These are phyloP conservation scores for Populus tremula DNA, from an alignment of 345 rosid species.

Conservation along the genomic window DNA sequence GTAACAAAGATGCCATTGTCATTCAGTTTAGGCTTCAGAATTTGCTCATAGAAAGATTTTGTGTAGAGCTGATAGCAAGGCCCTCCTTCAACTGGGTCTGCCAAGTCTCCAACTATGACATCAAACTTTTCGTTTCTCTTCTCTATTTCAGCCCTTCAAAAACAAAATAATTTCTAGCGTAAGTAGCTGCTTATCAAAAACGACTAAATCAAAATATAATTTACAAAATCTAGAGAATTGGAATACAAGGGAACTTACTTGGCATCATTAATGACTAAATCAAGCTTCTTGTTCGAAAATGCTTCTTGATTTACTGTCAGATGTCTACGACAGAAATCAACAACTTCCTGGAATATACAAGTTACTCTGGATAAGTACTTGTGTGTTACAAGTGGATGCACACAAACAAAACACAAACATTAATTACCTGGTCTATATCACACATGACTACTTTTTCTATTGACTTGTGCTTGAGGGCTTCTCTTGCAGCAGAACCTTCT, in stretches of 20 bases:
- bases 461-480: slow-evolving; percentile 65
- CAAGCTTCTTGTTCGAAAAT: slow-evolving; percentile 65
- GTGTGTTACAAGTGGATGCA: too few species aligned
- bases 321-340: slow-evolving; percentile 66
- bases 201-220: not conserved
- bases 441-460: slow-evolving; percentile 89
- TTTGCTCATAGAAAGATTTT: slow-evolving; percentile 72
- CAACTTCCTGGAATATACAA: slow-evolving; percentile 66
- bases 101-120: slow-evolving; percentile 88
- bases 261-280: slow-evolving; percentile 80
- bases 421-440: slow-evolving; percentile 81
- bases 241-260: slow-evolving; percentile 43
- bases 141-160: slow-evolving; percentile 72
- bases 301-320: slow-evolving; percentile 78
- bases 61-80: slow-evolving; percentile 98
- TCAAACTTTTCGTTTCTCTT: slow-evolving; percentile 72
- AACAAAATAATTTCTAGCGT: not conserved
- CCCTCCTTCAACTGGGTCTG: slow-evolving; percentile 97
- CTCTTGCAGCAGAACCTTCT: slow-evolving; percentile 99
- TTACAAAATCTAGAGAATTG: not conserved
- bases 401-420: not conserved
- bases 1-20: slow-evolving; percentile 84
- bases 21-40: slow-evolving; percentile 75
- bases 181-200: not conserved
- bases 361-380: not conserved